Evolutionary conservation across 1,284 basidiomycete genomes (phyloP), one percentile per base, ranked within the genome.

Genomic region (Golubevia pallescens): DNA sequence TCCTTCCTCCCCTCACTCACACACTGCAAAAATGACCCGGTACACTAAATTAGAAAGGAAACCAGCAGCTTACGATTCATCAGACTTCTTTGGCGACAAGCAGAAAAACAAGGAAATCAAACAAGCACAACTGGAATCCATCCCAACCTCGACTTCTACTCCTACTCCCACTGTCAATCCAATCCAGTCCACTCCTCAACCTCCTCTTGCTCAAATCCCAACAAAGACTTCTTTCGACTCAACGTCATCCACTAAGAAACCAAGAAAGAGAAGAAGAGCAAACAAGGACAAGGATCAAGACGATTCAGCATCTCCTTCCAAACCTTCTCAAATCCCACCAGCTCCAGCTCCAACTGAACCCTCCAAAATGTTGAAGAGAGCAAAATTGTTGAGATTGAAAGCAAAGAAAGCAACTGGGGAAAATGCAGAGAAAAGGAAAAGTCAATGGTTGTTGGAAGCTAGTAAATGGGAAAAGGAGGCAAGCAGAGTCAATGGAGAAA

Each of bases 31-130:
- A 23, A 92, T 93, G 92, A 92, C 92, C 7, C 89, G 92, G 61
- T 87, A 90, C 68, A 92, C 91, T 7, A 90, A 90, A 74, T 88
- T 92, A 78, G 91, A 90, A 16, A 88, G 88, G 60, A 93, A 93
- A 81, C 88, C 92, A 60, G 90, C 90, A 6, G 90, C 91, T 74
- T 73, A 92, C n/a, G 87, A 92, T 38, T 38, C 34, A 70, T 90
- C 91, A 20, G 90, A 89, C 0, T 89, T 91, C 68, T 69, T 83
- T 54, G 70, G 79, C 60, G 77, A 84, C 3, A 38, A 38, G 10
- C 34, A 38, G 34, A 38, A 38, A 10, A 4, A 38, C 5, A 38
- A 38, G 34, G 5, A 38, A 10, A n/a, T n/a, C n/a, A 38, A 38
- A 5, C 34, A 38, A 10, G 34, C 34, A 4, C 34, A 38, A 38